Percentiles rank a stretch among this genome's conserved stretches.
These are phyloP conservation scores for Didymella sp. DNA, from an alignment of 2,329 filamentous ascomycete genomes.

Conservation along the genomic window DNA sequence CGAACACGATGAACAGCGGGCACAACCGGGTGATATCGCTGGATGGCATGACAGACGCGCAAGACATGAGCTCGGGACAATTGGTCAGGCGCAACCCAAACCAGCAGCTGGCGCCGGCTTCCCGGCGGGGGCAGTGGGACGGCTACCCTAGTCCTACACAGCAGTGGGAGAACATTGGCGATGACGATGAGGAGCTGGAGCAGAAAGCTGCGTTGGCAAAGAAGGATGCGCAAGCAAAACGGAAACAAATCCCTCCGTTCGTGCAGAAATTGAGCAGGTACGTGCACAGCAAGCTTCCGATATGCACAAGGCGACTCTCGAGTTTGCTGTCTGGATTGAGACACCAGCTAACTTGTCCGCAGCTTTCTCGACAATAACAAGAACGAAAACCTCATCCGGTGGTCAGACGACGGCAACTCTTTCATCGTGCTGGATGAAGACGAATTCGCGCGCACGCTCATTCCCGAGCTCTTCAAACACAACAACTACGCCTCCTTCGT, in stretches of 20 bases:
- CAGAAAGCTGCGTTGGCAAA: slow-evolving; percentile 81
- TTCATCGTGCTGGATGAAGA: slow-evolving; percentile 98
- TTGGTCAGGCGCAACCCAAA: slow-evolving; percentile 56
- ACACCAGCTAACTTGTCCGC: slow-evolving; percentile 24
- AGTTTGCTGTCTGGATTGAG: background rate
- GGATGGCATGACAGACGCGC: slow-evolving; percentile 37
- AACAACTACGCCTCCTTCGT: slow-evolving; percentile 82
- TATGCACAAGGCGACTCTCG: slow-evolving; percentile 6
- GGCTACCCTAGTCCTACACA: slow-evolving; percentile 52
- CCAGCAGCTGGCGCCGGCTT: slow-evolving; percentile 53
- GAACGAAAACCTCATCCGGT: slow-evolving; percentile 93
- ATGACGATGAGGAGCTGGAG: slow-evolving; percentile 81
- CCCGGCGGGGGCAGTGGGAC: slow-evolving; percentile 51
- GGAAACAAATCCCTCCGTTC: slow-evolving; percentile 96
- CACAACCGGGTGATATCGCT: slow-evolving; percentile 45
- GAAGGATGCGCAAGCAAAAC: slow-evolving; percentile 84
- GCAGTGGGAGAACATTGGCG: slow-evolving; percentile 62
- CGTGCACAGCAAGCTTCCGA: slow-evolving; percentile 39
- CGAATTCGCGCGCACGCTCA: slow-evolving; percentile 76
- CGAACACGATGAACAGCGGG: slow-evolving; percentile 22
- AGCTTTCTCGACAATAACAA: slow-evolving; percentile 94
- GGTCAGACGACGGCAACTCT: slow-evolving; percentile 95
- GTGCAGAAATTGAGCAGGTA: slow-evolving; percentile 98
- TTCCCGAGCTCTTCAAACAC: slow-evolving; percentile 79
- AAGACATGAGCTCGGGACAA: slow-evolving; percentile 49